Base-by-base conservation (phyloP, 768 basidiomycete species). In the Astraeus odoratus region DNA sequence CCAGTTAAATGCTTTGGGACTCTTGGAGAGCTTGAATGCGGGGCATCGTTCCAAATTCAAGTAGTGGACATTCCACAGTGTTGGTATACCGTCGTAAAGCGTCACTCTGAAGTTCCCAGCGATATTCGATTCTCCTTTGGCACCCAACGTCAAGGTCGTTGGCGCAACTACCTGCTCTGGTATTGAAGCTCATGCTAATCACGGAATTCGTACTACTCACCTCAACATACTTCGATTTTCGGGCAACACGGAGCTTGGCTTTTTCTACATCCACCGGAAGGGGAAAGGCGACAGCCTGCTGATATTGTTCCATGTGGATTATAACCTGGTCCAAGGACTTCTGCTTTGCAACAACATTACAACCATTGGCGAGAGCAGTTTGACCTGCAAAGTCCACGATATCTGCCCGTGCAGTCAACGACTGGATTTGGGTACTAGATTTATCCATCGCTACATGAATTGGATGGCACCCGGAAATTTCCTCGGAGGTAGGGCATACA, bases 161-260 rank as follows among this genome's bases (percentile, higher is more conserved):
- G 54, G 55, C 9, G 54, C 48, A 13, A 55, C 44, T 12, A 63
- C 60, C 61, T 55, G 69, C 25, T 44, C 49, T 31, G 30, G 29
- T 30, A 20, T 27, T 16, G 4, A 13, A n/a, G 2, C 12, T n/a
- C n/a, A 39, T 4, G 6, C 3, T n/a, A 22, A 9, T 12, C 2
- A 43, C 20, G 18, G 3, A 19, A 1, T 39, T 23, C 3, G 46
- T 31, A n/a, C 12, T 12, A 31, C 56, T 3, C 20, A 65, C 66
- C 57, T 64, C 68, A 4, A 80, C 59, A 46, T 75, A 81, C 20
- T 56, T 66, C 1, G 77, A 81, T 51, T 75, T 78, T 31, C 79
- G 68, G 5, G 80, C 79, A 27, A 80, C 51, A 5, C 75, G 68
- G 8, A 72, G 53, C 51, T 65, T 75, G 3, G 57, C 42, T 10